Evolutionary conservation across 208 protist species (phyloP).

Genomic region (Herpetomonas muscarum): DNA sequence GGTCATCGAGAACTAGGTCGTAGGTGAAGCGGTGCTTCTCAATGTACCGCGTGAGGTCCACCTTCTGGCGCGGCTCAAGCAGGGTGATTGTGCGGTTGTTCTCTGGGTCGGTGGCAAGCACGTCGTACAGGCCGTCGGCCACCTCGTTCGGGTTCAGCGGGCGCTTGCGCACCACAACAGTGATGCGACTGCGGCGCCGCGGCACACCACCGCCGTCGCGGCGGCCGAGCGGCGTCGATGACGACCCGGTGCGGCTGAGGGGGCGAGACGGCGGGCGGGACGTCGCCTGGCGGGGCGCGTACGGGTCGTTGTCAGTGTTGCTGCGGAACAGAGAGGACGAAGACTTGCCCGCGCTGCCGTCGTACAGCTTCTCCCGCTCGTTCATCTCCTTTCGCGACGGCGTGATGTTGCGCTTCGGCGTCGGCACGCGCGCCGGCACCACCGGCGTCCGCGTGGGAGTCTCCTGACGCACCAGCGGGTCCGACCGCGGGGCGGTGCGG

Average conservation of each 20-base stretch:
- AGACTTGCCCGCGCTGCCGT: conserved; percentile 6
- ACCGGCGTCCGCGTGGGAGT: conserved; percentile 3
- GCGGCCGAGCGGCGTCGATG: conserved; percentile 42
- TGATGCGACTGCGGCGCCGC: conserved; percentile 71
- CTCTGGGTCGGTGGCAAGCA: conserved; percentile 83
- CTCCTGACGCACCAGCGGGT: conserved; percentile 2
- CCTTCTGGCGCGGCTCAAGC: conserved; percentile 88
- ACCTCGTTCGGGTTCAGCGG: conserved; percentile 82
- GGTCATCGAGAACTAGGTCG: conserved; percentile 94
- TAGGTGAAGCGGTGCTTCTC: conserved; percentile 96
- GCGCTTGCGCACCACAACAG: conserved; percentile 88
- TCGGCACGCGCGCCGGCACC: conserved; percentile 5
- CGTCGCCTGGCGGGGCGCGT: conserved; percentile 7
- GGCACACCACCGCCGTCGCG: conserved; percentile 21
- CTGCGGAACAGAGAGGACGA: conserved; percentile 8
- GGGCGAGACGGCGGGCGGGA: conserved; percentile 53
- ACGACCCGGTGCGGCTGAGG: conserved; percentile 52
- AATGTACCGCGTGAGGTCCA: conserved; percentile 96
- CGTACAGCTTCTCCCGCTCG: conserved; percentile 28
- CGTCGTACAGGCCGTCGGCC: conserved; percentile 78
- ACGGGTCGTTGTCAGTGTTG: conserved; percentile 25
- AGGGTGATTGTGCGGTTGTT: conserved; percentile 76
- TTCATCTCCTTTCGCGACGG: conserved; percentile 13
- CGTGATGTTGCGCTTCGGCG: conserved; percentile 23
- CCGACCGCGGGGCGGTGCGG: conserved; percentile 1